phyloP scores from a whole-genome alignment of 2,329 filamentous ascomycete species.

The Phyllosticta citriasiana region DNA sequence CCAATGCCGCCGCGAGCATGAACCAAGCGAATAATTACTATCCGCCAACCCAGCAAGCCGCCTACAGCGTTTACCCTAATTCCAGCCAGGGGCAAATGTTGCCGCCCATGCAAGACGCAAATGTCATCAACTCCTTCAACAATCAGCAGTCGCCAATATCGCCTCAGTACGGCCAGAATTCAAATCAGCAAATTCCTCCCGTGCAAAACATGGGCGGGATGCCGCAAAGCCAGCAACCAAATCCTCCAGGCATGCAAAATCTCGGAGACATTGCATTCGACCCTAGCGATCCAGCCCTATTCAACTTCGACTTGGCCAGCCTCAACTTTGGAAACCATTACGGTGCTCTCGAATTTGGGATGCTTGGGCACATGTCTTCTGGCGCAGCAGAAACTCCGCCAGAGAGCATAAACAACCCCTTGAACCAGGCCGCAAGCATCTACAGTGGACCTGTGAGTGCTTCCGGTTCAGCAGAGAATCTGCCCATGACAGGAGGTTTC shows the following conservation, averaged over 20 bases:
- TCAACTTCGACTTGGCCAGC: slow-evolving; percentile 91
- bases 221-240: slow-evolving; percentile 34
- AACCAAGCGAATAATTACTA: slow-evolving; percentile 35
- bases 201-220: slow-evolving; percentile 38
- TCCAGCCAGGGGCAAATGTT: slow-evolving; percentile 31
- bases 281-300: slow-evolving; percentile 80
- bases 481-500: slow-evolving; percentile 4
- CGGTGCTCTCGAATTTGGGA: slow-evolving; percentile 88
- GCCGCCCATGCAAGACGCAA: slow-evolving; percentile 34
- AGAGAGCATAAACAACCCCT: slow-evolving; percentile 42
- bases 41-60: slow-evolving; percentile 24
- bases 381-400: slow-evolving; percentile 71
- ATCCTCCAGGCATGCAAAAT: slow-evolving; percentile 29
- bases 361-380: slow-evolving; percentile 94
- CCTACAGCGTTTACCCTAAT: slow-evolving; percentile 32
- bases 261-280: slow-evolving; percentile 63
- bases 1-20: slow-evolving; percentile 15
- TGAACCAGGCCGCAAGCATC: slow-evolving; percentile 24
- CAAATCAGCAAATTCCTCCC: slow-evolving; percentile 39
- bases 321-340: slow-evolving; percentile 96
- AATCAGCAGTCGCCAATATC: slow-evolving; percentile 64
- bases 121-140: slow-evolving; percentile 43
- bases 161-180: slow-evolving; percentile 54
- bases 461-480: slow-evolving; percentile 6
- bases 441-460: slow-evolving; percentile 31